Base-by-base conservation (phyloP, 148 eudicot genomes). In the Amaranthus palmeri region DNA sequence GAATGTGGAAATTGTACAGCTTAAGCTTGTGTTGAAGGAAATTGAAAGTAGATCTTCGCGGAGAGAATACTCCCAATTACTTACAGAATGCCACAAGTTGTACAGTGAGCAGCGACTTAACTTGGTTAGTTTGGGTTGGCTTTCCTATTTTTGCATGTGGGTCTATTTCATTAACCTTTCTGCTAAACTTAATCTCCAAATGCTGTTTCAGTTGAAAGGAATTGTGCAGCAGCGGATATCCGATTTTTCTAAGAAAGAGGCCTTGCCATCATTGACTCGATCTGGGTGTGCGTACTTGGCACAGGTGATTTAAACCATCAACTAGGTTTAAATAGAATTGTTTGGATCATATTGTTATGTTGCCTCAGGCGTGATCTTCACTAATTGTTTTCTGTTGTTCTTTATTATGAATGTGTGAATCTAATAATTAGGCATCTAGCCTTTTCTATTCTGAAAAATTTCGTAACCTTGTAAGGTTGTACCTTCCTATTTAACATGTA, bases 81-180 rank as follows among this genome's bases (percentile, higher is more conserved):
- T 95, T 73, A 84, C 83, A 40, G 98, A 95, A 78, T 95, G 98
- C 80, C 98, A 95, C 88, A 95, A 84, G 74, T 80, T 95, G 78
- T 95, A 91, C 82, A 89, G 98, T 68, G 98, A 95, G 82, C 97
- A 95, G 83, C 85, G 98, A 59, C 96, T 91, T 61, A 89, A 89
- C 74, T 75, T 95, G 93, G 98, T 95, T 79, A 81, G 85, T 85
- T 62, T 76, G 61, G 17, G 70, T 68, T 62, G 50, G 49, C 57
- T 59, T 72, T 61, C 67, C 41, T 50, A 54, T 48, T 14, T 69
- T 17, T 62, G 3, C 65, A 43, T 36, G 65, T 60, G 9, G 3
- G 18, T 3, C 13, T n/a, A 12, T 44, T 61, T 51, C 36, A 46
- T 78, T 13, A 52, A 64, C 7, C 9, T 56, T 6, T 40, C 44